Conservation (phyloP, 345 rosid genomes). For the Eutrema yunnanense region DNA sequence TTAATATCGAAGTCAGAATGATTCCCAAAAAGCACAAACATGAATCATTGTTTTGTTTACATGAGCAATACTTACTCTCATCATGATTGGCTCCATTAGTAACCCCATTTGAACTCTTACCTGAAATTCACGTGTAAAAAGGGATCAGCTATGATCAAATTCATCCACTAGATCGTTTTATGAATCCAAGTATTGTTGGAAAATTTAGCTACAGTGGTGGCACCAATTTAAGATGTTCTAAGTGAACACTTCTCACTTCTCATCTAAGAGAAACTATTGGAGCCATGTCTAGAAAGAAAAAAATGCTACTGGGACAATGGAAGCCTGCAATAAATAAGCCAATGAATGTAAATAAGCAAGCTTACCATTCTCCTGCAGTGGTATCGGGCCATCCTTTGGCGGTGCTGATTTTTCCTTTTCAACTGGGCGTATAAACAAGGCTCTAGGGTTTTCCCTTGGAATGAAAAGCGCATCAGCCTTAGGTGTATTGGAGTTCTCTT, state of each 20-base stretch:
- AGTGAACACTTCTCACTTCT: neutral
- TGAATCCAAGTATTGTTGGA: neutral
- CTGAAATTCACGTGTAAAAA: slow-evolving; percentile 25
- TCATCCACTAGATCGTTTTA: neutral
- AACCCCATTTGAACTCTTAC: slow-evolving; percentile 39
- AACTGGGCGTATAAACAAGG: slow-evolving; percentile 61
- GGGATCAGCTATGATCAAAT: neutral
- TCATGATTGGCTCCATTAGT: slow-evolving; percentile 34
- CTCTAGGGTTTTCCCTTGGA: slow-evolving; percentile 94
- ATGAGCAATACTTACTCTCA: slow-evolving; percentile 33
- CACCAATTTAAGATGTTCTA: neutral
- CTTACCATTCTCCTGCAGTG: slow-evolving; percentile 49
- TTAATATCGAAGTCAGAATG: neutral
- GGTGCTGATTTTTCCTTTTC: slow-evolving; percentile 55
- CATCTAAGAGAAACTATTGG: neutral
- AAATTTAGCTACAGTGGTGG: neutral
- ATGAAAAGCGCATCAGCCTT: slow-evolving; percentile 82
- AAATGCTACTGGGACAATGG: neutral
- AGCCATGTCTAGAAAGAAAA: neutral
- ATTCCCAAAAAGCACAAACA: neutral
- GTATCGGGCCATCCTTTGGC: slow-evolving; percentile 35
- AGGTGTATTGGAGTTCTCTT: slow-evolving; percentile 71
- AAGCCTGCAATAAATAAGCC: neutral
- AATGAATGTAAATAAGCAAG: neutral
- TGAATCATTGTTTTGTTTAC: neutral